These are phyloP conservation scores for Anacardium occidentale DNA, from an alignment of 345 rosid species.

Conservation along the genomic window DNA sequence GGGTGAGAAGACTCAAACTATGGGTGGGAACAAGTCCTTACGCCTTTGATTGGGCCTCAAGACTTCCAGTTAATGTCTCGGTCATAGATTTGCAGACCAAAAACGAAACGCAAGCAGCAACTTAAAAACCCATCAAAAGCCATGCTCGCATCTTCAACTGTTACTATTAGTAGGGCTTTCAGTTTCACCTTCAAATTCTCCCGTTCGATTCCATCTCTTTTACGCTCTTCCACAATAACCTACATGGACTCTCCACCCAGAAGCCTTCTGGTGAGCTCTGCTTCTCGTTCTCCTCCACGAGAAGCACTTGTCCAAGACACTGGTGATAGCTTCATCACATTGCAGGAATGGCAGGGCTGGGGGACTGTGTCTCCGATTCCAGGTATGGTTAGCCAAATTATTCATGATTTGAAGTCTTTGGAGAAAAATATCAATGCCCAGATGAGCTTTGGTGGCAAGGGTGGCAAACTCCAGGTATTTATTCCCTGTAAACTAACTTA, in stretches of 20 bases:
- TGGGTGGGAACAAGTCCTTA: no score
- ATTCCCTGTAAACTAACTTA: not conserved
- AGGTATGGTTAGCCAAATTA: constrained; percentile 54
- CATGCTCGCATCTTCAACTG: constrained; percentile 18
- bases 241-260: constrained; percentile 31
- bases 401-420: constrained; percentile 68
- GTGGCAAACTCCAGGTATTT: constrained; percentile 78
- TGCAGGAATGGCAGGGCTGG: constrained; percentile 83
- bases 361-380: constrained; percentile 72
- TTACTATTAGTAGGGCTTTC: constrained; percentile 20
- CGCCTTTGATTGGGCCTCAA: not conserved
- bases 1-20: no score
- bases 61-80: not conserved
- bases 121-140: constrained; percentile 3
- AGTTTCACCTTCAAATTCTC: constrained; percentile 30
- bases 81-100: no score
- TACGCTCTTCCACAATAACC: constrained; percentile 29
- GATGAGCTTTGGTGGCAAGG: constrained; percentile 75
- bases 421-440: constrained; percentile 53
- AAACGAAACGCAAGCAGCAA: not conserved
- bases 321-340: constrained; percentile 39
- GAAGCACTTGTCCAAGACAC: constrained; percentile 18
- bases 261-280: constrained; percentile 29
- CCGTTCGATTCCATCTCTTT: constrained; percentile 25
- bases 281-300: constrained; percentile 37